phyloP scores from a whole-genome alignment of 495 filamentous ascomycete species.

The Annulohypoxylon maeteangense region DNA sequence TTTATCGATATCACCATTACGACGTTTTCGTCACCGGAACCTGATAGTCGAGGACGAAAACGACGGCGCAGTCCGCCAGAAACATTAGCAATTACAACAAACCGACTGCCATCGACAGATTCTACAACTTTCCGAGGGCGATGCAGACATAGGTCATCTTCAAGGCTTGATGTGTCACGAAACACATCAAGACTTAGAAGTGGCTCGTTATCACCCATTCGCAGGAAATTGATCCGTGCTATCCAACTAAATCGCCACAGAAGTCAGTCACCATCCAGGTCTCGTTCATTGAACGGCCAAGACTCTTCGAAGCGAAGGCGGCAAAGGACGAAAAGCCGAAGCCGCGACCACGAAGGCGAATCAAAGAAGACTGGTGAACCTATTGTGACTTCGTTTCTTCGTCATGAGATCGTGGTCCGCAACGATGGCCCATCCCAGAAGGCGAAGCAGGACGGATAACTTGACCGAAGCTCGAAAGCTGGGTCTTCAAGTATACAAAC shows the following conservation, averaged over 20 bases:
- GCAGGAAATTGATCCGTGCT: slow-evolving; percentile 45
- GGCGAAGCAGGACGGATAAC: slow-evolving; percentile 32
- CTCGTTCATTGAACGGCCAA: slow-evolving; percentile 44
- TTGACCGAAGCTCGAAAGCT: background rate
- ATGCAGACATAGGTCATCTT: slow-evolving; percentile 52
- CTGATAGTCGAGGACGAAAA: slow-evolving; percentile 50
- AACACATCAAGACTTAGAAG: slow-evolving; percentile 43
- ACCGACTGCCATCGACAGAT: slow-evolving; percentile 48
- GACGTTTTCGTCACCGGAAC: slow-evolving; percentile 46
- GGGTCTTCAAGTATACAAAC: background rate
- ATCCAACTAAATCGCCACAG: slow-evolving; percentile 48
- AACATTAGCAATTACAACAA: slow-evolving; percentile 24
- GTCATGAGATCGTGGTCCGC: slow-evolving; percentile 41
- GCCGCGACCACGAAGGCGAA: slow-evolving; percentile 43
- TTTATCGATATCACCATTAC: slow-evolving; percentile 43
- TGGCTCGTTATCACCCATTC: slow-evolving; percentile 47
- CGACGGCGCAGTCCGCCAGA: slow-evolving; percentile 45
- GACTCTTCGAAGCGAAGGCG: slow-evolving; percentile 46
- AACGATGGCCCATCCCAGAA: slow-evolving; percentile 26
- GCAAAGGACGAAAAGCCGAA: slow-evolving; percentile 52
- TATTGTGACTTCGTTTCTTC: slow-evolving; percentile 33
- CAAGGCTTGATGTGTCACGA: slow-evolving; percentile 46
- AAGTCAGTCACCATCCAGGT: slow-evolving; percentile 52
- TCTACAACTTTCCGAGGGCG: slow-evolving; percentile 55
- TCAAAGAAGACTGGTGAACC: slow-evolving; percentile 26